Base-by-base conservation (phyloP, 2,329 filamentous ascomycete species). In the Ilyonectria destructans region DNA sequence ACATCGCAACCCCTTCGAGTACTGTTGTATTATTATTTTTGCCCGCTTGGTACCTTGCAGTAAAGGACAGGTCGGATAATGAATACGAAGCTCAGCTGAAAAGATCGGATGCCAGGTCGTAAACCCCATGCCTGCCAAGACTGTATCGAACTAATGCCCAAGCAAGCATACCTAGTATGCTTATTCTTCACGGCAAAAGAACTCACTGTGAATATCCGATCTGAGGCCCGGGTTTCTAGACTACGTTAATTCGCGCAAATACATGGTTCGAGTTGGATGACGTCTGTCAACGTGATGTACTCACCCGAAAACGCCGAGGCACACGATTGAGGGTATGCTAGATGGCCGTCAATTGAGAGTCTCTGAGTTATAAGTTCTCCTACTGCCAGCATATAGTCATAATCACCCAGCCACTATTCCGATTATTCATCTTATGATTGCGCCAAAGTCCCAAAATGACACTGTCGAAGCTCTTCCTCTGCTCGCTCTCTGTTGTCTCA, bases 61-160 rank as follows among this genome's bases (percentile, higher is more conserved):
- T 23, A 12, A 46, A 46, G 43, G 43, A 46, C 19, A 10, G 43
- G 43, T 46, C 8, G 19, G 43, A 9, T 46, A 23, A 46, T 46
- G 43, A 23, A 46, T 8, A 46, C 43, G 43, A 46, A 13, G 43
- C 23, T 21, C 19, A 46, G n/a, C 19, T 46, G 43, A 9, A 46
- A 46, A 46, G 12, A 13, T 46, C 43, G 23, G 6, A 46, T 10
- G 43, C 43, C 43, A 23, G 2, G 43, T 13, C 43, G 19, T 23
- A 46, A 46, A 46, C 19, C 43, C 43, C 43, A 46, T 46, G 43
- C 23, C 43, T 46, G 43, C 43, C n/a, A 46, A 46, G 43, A 21
- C 43, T 46, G 43, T 23, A 19, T 23, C 9, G 19, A 46, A 23
- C 1, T n/a, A 46, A 46, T 4, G 19, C 43, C 5, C 43, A 12